Base-by-base conservation (phyloP, 2,329 filamentous ascomycete genomes). In the Scedosporium minutisporum region DNA sequence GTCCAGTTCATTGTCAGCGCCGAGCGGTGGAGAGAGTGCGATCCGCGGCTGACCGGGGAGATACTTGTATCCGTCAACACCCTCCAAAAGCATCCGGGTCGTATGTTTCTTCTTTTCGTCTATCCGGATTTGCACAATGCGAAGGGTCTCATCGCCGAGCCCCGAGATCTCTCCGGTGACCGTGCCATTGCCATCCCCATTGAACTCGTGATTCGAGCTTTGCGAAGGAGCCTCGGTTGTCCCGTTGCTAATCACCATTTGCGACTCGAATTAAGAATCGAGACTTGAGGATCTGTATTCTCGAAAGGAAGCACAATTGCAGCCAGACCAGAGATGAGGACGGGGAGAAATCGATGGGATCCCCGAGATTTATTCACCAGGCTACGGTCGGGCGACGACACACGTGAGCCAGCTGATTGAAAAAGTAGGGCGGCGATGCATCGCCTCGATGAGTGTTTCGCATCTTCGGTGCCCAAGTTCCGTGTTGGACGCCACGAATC, bases 31-130 rank as follows among this genome's bases (percentile, higher is more conserved):
- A 12, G 27, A 41, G 42, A 61, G 60, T 10, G 29, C 25, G 12
- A 61, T 57, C 10, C 60, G 44, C 9, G 60, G 60, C 33, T 61
- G 60, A 1, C 60, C 60, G 14, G 60, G 60, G 12, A 61, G 60
- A 38, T 61, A 57, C 9, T 23, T 33, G 23, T 57, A 10, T 3
- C 33, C 48, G 9, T 9, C 7, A 18, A 25, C 21, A 6, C 18
- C 23, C 3, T 27, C 12, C 7, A 55, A 23, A 27, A 3, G 21
- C 5, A 14, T 25, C 2, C 51, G 51, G 51, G 21, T 7, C 44
- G 33, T 38, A 38, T 38, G 10, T 38, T 38, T 48, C 9, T 38
- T 48, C 9, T 18, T 21, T 21, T 48, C 3, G 3, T 6, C 16
- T 38, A 38, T 38, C 2, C 10, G 33, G 4, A 4, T 38, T 38